A percentile compares a stretch with the other conserved stretches of the same genome.
Conservation (phyloP, 805 yeast genomes). For the Brettanomyces nanus region DNA sequence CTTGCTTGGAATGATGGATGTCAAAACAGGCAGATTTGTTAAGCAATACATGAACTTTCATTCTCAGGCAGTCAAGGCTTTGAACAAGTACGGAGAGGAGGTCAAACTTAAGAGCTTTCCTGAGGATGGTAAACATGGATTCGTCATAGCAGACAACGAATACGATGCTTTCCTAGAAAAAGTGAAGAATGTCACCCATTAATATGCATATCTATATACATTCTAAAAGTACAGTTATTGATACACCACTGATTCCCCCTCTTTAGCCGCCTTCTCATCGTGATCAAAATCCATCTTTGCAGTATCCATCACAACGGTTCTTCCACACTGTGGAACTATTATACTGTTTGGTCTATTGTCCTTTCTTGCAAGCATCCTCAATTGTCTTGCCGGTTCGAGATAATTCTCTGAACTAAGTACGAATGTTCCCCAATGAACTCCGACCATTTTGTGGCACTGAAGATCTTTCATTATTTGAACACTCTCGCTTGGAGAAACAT, state of each 20-base stretch:
- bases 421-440: conserved; percentile 97
- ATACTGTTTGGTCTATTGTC: conserved; percentile 31
- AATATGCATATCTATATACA: background rate
- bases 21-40: conserved; percentile 62
- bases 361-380: conserved; percentile 43
- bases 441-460: conserved; percentile 56
- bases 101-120: conserved; percentile 57
- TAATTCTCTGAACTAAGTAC: conserved; percentile 82
- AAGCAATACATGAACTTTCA: conserved; percentile 54
- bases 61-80: conserved; percentile 39
- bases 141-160: conserved; percentile 59
- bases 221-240: conserved; percentile 5
- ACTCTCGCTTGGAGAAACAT: conserved; percentile 76
- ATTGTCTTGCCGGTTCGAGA: conserved; percentile 65
- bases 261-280: conserved; percentile 6
- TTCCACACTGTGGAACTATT: conserved; percentile 69
- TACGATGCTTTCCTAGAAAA: conserved; percentile 33
- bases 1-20: conserved; percentile 64
- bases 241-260: conserved; percentile 11
- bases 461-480: conserved; percentile 57
- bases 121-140: conserved; percentile 48
- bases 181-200: conserved; percentile 11
- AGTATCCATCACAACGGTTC: conserved; percentile 49
- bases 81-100: conserved; percentile 49
- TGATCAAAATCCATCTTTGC: conserved; percentile 13